phyloP scores from a whole-genome alignment of 1,284 basidiomycete species.

The Pseudozyma tsukubaensis region DNA sequence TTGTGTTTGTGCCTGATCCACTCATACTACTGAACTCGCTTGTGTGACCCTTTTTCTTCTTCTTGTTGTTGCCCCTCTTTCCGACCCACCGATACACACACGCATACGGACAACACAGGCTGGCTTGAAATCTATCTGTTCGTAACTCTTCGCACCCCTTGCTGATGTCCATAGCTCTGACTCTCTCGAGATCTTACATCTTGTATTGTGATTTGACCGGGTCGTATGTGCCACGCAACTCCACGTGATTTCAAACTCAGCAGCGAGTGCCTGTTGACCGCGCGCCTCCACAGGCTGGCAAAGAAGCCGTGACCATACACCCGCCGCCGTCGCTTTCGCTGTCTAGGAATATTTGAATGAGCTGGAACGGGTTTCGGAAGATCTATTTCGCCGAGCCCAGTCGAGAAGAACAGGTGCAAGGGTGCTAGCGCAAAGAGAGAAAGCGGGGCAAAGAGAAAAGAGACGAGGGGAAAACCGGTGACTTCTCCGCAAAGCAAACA shows the following conservation, averaged over 20 bases:
- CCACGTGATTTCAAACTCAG: constrained; percentile 1
- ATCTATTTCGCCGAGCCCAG: neutral
- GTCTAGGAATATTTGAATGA: too few species aligned
- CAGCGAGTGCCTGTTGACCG: neutral
- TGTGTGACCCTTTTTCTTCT: neutral
- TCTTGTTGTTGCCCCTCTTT: neutral
- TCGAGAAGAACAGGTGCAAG: neutral
- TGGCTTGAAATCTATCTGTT: neutral
- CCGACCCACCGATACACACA: too few species aligned
- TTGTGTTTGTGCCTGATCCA: constrained; percentile 7
- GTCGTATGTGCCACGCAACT: too few species aligned
- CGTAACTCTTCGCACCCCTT: neutral
- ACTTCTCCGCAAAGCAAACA: constrained; percentile 40
- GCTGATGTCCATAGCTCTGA: neutral
- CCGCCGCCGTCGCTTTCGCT: too few species aligned
- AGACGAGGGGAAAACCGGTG: constrained; percentile 19
- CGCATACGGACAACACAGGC: too few species aligned
- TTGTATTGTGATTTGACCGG: too few species aligned
- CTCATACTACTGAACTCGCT: neutral
- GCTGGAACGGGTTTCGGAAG: neutral
- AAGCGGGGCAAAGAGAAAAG: neutral
- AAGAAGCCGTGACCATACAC: neutral
- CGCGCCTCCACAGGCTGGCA: neutral
- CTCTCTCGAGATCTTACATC: neutral
- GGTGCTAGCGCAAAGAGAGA: neutral